Base-by-base conservation (phyloP, 2,329 filamentous ascomycete species). In the Paraconiothyrium sp. region DNA sequence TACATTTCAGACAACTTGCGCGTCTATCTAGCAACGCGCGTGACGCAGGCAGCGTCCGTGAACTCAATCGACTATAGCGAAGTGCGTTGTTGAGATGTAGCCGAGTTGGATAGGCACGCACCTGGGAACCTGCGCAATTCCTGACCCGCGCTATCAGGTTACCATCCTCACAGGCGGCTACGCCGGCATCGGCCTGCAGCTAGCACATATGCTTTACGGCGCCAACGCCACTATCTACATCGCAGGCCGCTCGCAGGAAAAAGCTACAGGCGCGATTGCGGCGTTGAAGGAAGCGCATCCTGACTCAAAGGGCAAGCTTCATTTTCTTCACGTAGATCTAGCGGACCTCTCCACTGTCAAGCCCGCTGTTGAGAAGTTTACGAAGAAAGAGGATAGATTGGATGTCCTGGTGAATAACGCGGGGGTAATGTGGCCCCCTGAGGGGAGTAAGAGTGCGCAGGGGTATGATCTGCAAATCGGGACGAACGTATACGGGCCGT, bases 341-440 rank as follows among this genome's bases (percentile, higher is more conserved):
- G 67, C 69, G 4, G 76, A 74, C 20, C 71, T 80, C 49, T 54
- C 66, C 10, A 77, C 75, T 2, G 67, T 80, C 48, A 63, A 70
- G 34, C 52, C 65, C 4, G 79, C 79, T 2, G 67, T 74, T 2
- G 58, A 61, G 1, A 62, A 67, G 4, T 77, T 83, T 64, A 59
- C 67, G 7, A 32, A 63, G 2, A 54, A 69, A 24, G 67, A 70
- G 4, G 14, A 61, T 14, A 71, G 78, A 6, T 72, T 84, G 50
- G 94, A 98, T 78, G 93, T 97, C 65, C 80, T 98, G 66, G 86
- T 97, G 83, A 97, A 98, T 88, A 97, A 98, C 75, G 94, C 94
- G 57, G 94, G 94, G 0, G 70, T 82, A 55, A 77, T 71, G 67
- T 63, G 68, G 6, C 65, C 72, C 1, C 73, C 74, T 0, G n/a